These are phyloP conservation scores for Tricholoma sp. DNA, from an alignment of 768 basidiomycete genomes.

Conservation along the genomic window DNA sequence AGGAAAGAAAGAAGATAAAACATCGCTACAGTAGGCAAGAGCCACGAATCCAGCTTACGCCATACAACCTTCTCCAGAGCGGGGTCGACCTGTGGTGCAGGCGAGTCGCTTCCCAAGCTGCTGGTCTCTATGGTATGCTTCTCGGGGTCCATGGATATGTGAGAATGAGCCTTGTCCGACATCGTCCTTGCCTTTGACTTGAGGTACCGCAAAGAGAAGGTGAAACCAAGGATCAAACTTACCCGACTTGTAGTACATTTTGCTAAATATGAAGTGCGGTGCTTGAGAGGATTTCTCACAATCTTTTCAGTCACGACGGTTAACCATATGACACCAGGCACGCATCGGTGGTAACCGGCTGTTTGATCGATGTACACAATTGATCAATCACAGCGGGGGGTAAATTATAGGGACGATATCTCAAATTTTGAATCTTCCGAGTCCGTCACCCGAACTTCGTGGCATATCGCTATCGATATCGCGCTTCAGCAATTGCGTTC, in stretches of 20 bases:
- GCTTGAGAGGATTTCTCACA: background rate
- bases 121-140: slow-evolving; percentile 19
- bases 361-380: background rate
- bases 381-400: no score
- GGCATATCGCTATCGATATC: no score
- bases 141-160: slow-evolving; percentile 22
- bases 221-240: background rate
- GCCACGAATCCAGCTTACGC: slow-evolving; percentile 32
- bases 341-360: background rate
- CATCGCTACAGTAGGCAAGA: slow-evolving; percentile 32
- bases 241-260: background rate
- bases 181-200: slow-evolving; percentile 3
- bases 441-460: no score
- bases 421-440: no score
- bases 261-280: background rate
- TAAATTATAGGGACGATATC: no score
- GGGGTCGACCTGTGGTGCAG: slow-evolving; percentile 16
- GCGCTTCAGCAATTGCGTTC: no score
- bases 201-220: background rate
- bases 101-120: slow-evolving; percentile 17
- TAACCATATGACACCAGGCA: background rate
- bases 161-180: slow-evolving; percentile 21
- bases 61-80: slow-evolving; percentile 29
- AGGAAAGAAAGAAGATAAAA: slow-evolving; percentile 31
- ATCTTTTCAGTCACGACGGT: background rate